Evolutionary conservation across 2,329 filamentous ascomycete genomes (phyloP), one percentile per base, ranked within the genome.

Genomic region (Scorias spongiosa): DNA sequence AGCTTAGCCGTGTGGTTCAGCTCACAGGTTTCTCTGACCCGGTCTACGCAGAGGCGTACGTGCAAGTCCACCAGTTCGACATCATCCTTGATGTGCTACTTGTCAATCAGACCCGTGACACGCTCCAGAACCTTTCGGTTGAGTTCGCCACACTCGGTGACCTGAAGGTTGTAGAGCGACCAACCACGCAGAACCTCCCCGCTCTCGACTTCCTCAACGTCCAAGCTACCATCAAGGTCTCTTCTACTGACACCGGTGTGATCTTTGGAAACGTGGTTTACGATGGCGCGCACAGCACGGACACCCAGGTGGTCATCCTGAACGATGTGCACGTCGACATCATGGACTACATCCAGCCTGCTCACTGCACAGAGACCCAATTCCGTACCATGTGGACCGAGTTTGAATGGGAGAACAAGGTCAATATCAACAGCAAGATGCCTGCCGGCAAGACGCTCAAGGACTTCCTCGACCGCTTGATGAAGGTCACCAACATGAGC

Each of bases 371-470:
- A 4, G 91, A 98, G 71, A 95, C 89, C 10, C 87, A 96, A 59
- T 98, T 98, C 80, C 79, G 91, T 47, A 93, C 86, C n/a, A 98
- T 98, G 91, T 98, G 91, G 91, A 98, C 91, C 32, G 91, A 98
- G 62, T 98, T 98, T 54, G 91, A 98, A 63, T 98, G 91, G 91
- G 91, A 98, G 72, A 98, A 98, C 70, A 98, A 98, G 76, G 89
- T 98, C 65, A 98, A 98, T 69, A 96, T 98, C 69, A 95, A 95
- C 67, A 93, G 85, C 51, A 96, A 95, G 72, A 57, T 63, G 56
- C 54, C 54, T 15, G 48, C 53, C n/a, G 86, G 85, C 53, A 93
- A 89, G 70, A 82, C 78, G 26, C 72, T 98, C 48, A 78, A 89
- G 41, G 86, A 93, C 15, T 98, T 98, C 76, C 69, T 98, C 51